Evolutionary conservation across 768 basidiomycete species (phyloP), one percentile per base, ranked within the genome.

Genomic region (Steccherinum ochraceum): DNA sequence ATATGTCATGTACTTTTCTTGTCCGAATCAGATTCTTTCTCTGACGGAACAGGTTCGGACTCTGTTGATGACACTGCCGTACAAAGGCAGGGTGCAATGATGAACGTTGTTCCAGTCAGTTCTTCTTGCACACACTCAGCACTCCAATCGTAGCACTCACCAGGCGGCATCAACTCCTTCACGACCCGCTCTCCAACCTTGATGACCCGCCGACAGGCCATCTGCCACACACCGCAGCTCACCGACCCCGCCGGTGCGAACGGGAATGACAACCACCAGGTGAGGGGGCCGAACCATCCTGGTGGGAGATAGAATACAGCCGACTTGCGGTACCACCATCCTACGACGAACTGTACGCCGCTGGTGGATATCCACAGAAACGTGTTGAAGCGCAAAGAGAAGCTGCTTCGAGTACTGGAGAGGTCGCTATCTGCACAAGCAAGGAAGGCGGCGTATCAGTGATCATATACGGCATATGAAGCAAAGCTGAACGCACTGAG

Each of bases 151-250:
- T n/a, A 19, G 27, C 52, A 56, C 72, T 67, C 56, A 79, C 78
- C 57, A 41, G 53, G 68, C n/a, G n/a, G n/a, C 7, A 70, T 59
- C 42, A 87, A 61, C 51, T 86, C 86, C 63, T 79, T 85, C 50
- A 85, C 82, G 4, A 86, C 73, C 20, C 80, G 76, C 65, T 92
- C 90, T 42, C 83, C 76, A n/a, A 84, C 74, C 52, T 78, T 76
- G 52, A 97, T 76, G n/a, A 92, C 86, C 46, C 92, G 77, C 56
- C 80, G 84, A 68, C 93, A 94, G 5, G 92, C 89, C 83, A 96
- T 90, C 62, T 93, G 89, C 95, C 95, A 99, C 39, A 92, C 80
- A 1, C 88, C 89, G 40, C 93, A 91, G 58, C 91, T 92, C 53
- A 99, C 86, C 11, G 92, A 89, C 11, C 95, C 94, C 21, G 61